Evolutionary conservation across 1,284 basidiomycete genomes (phyloP), one percentile per base, ranked within the genome.

Genomic region (Sanguinoderma infundibulare): DNA sequence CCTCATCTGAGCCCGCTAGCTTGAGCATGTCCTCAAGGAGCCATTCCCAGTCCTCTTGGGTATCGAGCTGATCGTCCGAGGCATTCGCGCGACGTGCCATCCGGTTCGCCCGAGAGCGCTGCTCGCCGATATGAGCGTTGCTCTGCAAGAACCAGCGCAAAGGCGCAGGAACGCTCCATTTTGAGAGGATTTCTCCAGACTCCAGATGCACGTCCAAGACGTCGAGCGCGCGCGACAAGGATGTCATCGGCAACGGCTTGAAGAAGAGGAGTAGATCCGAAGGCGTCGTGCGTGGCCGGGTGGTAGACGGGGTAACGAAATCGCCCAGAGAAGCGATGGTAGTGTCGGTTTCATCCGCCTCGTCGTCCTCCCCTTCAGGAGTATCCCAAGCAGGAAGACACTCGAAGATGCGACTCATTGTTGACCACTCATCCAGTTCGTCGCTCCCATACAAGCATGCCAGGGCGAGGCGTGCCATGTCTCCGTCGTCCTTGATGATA

Each of bases 181-280:
- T 83, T 3, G 92, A 84, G 22, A 98, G 79, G 51, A 95, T 93
- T 76, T 98, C 96, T 15, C 94, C 95, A 0, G 91, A 91, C 72
- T 96, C 93, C n/a, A 98, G 83, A 74, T 98, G 95, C 1, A 96
- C 86, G 74, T 98, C 96, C 51, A 98, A 83, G 52, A 95, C 87
- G 73, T 98, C 96, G 35, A 98, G 83, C 7, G 90, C 87, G 52
- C 87, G 84, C 0, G 94, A 95, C 4, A 98, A 79, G 0, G 91
- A 87, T 5, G 85, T 76, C 22, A 88, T 77, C 0, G 89, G 86
- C 14, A 97, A 80, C 17, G 93, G 90, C 60, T 85, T 82, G 79
- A 95, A 94, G 79, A 95, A 94, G n/a, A 89, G 66, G 64, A 91
- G 79, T 7, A 97, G 79, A 64, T 96, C 92, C n/a, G 83, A 78